phyloP scores from a whole-genome alignment of 331 rosid genomes.

The Arachis monticola region DNA sequence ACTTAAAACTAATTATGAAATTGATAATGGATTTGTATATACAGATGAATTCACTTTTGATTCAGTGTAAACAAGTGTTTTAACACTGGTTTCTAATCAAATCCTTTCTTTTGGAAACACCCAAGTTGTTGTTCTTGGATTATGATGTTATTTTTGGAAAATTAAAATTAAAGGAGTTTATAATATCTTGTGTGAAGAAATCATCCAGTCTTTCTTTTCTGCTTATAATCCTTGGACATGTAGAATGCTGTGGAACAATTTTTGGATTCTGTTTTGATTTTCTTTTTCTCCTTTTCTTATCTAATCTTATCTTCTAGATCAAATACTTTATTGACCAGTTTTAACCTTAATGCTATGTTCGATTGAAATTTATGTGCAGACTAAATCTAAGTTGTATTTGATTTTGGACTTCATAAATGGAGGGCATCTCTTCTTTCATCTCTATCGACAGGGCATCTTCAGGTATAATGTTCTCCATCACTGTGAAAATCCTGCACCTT shows the following conservation, averaged over 20 bases:
- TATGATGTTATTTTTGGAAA: not conserved
- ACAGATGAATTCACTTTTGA: too few species aligned
- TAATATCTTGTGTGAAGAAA: not conserved
- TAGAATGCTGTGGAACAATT: not conserved
- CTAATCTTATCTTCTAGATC: not conserved
- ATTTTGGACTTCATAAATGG: constrained; percentile 92
- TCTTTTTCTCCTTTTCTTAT: too few species aligned
- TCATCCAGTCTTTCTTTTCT: not conserved
- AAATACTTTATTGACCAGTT: not conserved
- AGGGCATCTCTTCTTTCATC: constrained; percentile 91
- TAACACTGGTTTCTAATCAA: too few species aligned
- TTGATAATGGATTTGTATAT: too few species aligned
- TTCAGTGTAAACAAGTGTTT: too few species aligned
- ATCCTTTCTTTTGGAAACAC: too few species aligned
- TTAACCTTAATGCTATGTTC: constrained; percentile 24
- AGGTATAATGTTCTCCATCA: constrained; percentile 51
- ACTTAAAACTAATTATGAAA: too few species aligned
- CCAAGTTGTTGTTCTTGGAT: too few species aligned
- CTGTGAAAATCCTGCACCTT: not conserved
- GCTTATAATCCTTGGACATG: constrained; percentile 1
- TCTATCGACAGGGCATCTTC: constrained; percentile 88
- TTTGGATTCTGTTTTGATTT: not conserved
- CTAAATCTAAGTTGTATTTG: constrained; percentile 81
- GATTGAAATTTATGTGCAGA: constrained; percentile 53
- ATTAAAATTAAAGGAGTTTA: too few species aligned